Evolutionary conservation across 1,139 yeast genomes (phyloP).

Genomic region (Suhomyces choctaworum): DNA sequence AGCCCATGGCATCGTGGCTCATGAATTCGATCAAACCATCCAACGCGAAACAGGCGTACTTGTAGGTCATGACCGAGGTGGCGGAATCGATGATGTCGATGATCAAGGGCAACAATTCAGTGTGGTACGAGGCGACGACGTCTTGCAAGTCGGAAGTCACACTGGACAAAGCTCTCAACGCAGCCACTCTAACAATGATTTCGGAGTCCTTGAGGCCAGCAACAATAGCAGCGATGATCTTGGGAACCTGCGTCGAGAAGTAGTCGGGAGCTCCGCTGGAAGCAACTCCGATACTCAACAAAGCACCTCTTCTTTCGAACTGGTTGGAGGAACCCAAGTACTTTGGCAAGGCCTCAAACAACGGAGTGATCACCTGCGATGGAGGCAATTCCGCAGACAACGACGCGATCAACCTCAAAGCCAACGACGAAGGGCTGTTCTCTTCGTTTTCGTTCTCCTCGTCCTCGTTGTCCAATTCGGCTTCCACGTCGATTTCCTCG

Average conservation of each 20-base stretch:
- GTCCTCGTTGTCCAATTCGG: conserved; percentile 73
- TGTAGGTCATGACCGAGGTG: conserved; percentile 79
- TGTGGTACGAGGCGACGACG: conserved; percentile 78
- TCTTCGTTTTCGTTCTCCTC: conserved; percentile 94
- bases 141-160: conserved; percentile 86
- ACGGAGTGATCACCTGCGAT: conserved; percentile 81
- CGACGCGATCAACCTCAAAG: conserved; percentile 76
- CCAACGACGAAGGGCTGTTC: conserved; percentile 74
- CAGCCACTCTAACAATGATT: conserved; percentile 78
- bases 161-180: conserved; percentile 76
- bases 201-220: conserved; percentile 80
- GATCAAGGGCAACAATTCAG: conserved; percentile 78
- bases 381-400: conserved; percentile 88
- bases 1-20: conserved; percentile 79
- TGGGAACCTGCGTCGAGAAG: conserved; percentile 71
- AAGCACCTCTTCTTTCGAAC: conserved; percentile 85
- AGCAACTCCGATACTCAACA: conserved; percentile 78
- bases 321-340: conserved; percentile 64
- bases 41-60: conserved; percentile 85
- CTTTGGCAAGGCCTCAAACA: conserved; percentile 66
- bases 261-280: conserved; percentile 95
- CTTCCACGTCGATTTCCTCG: conserved; percentile 73
- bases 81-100: conserved; percentile 87
- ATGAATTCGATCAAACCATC: conserved; percentile 92
- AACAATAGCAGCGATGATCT: conserved; percentile 70